Conservation (phyloP, 2,329 filamentous ascomycete genomes). For the Neophaeococcomyces aloes region DNA sequence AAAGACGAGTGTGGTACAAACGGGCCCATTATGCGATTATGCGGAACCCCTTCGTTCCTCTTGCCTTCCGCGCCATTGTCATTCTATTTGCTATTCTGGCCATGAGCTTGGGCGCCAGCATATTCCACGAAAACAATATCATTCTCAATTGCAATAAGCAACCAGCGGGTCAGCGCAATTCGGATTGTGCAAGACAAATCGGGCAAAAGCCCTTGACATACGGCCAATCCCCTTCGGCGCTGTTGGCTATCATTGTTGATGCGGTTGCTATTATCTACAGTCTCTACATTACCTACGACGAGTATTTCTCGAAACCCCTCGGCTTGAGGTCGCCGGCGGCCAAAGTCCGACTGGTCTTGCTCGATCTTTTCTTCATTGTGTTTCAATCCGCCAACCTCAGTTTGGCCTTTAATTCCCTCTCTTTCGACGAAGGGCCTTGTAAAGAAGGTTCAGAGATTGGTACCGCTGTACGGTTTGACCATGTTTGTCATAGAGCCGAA, state of each 20-base stretch:
- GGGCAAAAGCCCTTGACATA: slow-evolving; percentile 15
- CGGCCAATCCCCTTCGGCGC: slow-evolving; percentile 59
- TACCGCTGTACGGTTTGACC: slow-evolving; percentile 23
- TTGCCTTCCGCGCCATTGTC: slow-evolving; percentile 71
- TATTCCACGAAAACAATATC: slow-evolving; percentile 52
- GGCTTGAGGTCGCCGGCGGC: slow-evolving; percentile 72
- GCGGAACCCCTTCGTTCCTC: slow-evolving; percentile 72
- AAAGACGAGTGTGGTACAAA: slow-evolving; percentile 45
- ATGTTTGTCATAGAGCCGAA: slow-evolving; percentile 52
- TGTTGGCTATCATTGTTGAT: slow-evolving; percentile 84
- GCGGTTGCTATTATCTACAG: slow-evolving; percentile 82
- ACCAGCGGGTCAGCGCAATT: slow-evolving; percentile 9
- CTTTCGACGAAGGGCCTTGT: slow-evolving; percentile 50
- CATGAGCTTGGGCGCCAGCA: slow-evolving; percentile 64
- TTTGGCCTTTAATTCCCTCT: slow-evolving; percentile 75
- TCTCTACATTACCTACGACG: slow-evolving; percentile 87
- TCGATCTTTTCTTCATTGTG: slow-evolving; percentile 93
- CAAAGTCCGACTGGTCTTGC: slow-evolving; percentile 79
- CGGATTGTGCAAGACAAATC: slow-evolving; percentile 9
- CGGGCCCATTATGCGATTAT: slow-evolving; percentile 59
- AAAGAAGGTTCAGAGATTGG: slow-evolving; percentile 36
- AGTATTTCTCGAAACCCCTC: slow-evolving; percentile 88
- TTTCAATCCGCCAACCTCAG: slow-evolving; percentile 91
- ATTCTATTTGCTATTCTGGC: slow-evolving; percentile 74
- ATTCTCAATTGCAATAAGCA: slow-evolving; percentile 18